Base-by-base conservation (phyloP, 75 land plant genomes). In the Selaginella moellendorffii region DNA sequence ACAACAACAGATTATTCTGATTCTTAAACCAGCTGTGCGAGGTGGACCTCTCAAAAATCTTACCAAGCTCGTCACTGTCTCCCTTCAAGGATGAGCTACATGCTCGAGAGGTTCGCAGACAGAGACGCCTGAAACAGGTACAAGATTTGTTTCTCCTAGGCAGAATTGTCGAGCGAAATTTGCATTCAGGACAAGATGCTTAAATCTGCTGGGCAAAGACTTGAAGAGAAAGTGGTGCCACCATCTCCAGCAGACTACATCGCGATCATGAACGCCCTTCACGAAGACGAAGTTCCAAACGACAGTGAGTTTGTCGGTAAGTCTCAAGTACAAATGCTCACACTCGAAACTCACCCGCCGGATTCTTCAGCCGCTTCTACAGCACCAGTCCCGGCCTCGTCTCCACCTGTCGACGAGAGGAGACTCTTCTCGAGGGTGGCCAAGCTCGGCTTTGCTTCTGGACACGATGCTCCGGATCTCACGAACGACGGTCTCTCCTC, bases 81-180 rank as follows among this genome's bases (percentile, higher is more conserved):
- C 96, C 96, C 8, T 92, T 88, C 62, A 70, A 76, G 53, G 97
- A 88, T 46, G 96, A 92, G 71, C 81, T 92, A 26, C 81, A 75
- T 65, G 77, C 71, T 67, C 81, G 97, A 25, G 81, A 85, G 63
- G 71, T 71, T 31, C 81, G 84, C 30, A 72, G 97, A n/a, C 85
- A 78, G 29, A 75, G 76, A 28, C 71, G 80, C 30, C 80, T 74
- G n/a, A 80, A 67, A 65, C 87, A 86, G 91, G 96, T 88, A n/a
- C n/a, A n/a, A n/a, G n/a, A n/a, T n/a, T n/a, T n/a, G n/a, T n/a
- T n/a, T n/a, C n/a, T n/a, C n/a, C n/a, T n/a, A n/a, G n/a, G n/a
- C n/a, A n/a, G n/a, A n/a, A n/a, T n/a, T n/a, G n/a, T n/a, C n/a
- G n/a, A n/a, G n/a, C n/a, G n/a, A n/a, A n/a, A n/a, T n/a, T n/a